Percentiles rank a stretch among this genome's conserved stretches.
Conservation (phyloP, 139 green algal species). For the Pycnococcus provasolii region DNA sequence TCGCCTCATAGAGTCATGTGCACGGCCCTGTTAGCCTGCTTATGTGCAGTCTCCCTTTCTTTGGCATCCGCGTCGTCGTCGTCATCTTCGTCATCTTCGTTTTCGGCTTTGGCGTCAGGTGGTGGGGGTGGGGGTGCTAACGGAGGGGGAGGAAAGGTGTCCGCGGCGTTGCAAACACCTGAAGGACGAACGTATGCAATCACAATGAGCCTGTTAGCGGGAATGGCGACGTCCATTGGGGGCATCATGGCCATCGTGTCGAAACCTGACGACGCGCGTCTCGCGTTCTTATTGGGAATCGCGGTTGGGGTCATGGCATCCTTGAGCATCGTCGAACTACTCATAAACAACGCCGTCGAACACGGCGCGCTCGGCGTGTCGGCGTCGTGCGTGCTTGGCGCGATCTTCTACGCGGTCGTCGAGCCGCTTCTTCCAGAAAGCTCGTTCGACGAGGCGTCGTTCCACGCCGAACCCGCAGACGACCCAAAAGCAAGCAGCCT, state of each 20-base stretch:
- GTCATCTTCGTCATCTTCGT: neutral
- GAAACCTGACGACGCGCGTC: constrained; percentile 40
- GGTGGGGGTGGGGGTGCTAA: no score
- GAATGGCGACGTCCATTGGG: constrained; percentile 16
- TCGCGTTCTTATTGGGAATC: constrained; percentile 57
- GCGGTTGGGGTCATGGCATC: constrained; percentile 65
- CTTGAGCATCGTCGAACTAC: constrained; percentile 66
- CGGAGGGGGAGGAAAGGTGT: neutral
- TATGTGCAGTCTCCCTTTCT: neutral
- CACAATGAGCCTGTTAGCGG: constrained; percentile 13
- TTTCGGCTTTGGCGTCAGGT: neutral
- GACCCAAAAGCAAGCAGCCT: no score
- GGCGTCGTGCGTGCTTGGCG: neutral
- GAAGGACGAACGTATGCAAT: constrained; percentile 11
- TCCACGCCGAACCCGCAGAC: no score
- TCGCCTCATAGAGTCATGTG: no score
- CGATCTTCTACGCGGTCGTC: constrained; percentile 3
- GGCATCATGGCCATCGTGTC: constrained; percentile 15
- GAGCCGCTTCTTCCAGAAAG: constrained; percentile 19
- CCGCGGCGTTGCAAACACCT: neutral
- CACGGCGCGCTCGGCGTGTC: constrained; percentile 29
- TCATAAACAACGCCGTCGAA: constrained; percentile 50
- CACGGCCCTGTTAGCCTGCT: no score
- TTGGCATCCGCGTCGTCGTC: neutral
- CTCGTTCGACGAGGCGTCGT: neutral